Conservation (phyloP, 2,329 filamentous ascomycete species). For the Phialocephala subalpina region DNA sequence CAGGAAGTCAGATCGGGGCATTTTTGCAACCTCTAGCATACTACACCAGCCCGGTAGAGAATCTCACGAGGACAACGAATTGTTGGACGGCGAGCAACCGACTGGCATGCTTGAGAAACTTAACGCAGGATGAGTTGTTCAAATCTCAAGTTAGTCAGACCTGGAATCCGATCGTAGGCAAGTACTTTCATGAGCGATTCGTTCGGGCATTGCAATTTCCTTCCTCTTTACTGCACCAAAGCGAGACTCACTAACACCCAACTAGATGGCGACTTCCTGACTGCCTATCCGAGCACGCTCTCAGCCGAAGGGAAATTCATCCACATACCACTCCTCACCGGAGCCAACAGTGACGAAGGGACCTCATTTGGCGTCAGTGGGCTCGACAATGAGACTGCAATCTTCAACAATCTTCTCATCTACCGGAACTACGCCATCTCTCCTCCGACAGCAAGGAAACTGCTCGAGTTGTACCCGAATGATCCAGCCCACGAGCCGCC, state of each 20-base stretch:
- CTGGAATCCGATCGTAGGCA: slow-evolving; percentile 32
- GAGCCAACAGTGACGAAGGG: slow-evolving; percentile 59
- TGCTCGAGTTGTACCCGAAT: slow-evolving; percentile 57
- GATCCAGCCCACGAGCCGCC: slow-evolving; percentile 56
- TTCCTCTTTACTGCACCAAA: neutral
- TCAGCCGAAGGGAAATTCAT: slow-evolving; percentile 52
- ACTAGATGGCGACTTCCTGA: slow-evolving; percentile 55
- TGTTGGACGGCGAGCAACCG: slow-evolving; percentile 34
- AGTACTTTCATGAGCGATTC: neutral
- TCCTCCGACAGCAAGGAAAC: slow-evolving; percentile 50
- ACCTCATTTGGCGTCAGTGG: slow-evolving; percentile 51
- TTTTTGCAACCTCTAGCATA: slow-evolving; percentile 17
- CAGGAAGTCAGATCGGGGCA: slow-evolving; percentile 36
- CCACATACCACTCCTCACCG: slow-evolving; percentile 54
- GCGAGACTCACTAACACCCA: neutral
- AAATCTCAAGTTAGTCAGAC: slow-evolving; percentile 29
- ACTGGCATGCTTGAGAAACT: slow-evolving; percentile 33
- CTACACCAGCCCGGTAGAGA: slow-evolving; percentile 15
- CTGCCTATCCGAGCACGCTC: slow-evolving; percentile 55
- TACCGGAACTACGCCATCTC: slow-evolving; percentile 57
- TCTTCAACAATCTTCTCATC: slow-evolving; percentile 50
- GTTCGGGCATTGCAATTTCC: neutral
- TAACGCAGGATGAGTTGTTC: slow-evolving; percentile 31
- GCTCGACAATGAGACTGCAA: slow-evolving; percentile 51
- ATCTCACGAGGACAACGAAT: slow-evolving; percentile 25